Base-by-base conservation (phyloP, 495 filamentous ascomycete species). In the Talaromyces liani region DNA sequence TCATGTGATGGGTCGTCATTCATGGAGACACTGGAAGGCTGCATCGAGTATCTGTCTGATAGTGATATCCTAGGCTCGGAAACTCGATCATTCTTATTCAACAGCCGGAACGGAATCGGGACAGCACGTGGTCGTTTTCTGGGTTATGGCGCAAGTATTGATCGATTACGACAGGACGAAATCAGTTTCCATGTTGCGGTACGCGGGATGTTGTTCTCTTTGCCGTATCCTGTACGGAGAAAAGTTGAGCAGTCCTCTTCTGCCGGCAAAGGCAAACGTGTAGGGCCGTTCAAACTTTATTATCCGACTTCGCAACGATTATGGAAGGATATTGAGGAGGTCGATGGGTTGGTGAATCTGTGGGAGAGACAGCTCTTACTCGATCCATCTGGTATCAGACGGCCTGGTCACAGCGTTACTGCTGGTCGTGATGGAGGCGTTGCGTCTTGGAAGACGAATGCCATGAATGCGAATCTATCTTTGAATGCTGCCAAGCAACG, bases 141-240 rank as follows among this genome's bases (percentile, higher is more conserved):
- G 33, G 70, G 74, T 25, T 69, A 75, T 36, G 80, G 75, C 45
- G 69, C 84, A 7, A 84, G 85, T 6, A 80, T 86, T 18, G 93
- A 97, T 65, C 77, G 82, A 34, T 73, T 98, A 2, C 87, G 93
- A 25, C 92, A 96, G 72, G 91, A 96, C 58, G 94, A 99, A 67
- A 91, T 97, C 61, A 85, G 87, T 36, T 97, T 96, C 66, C 92
- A 98, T 63, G 83, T 91, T 56, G 91, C 91, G 25, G 88, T 93
- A 3, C 86, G 92, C 6, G 92, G 95, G 2, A 70, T 97, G 36
- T 73, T 95, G 1, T 91, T 96, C 69, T 86, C 85, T 12, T 81
- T 99, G 22, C 94, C 94, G 16, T 85, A 81, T 62, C 93, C 93
- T 1, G 94, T 97, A 4, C 91, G 88, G 66, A 79, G 94, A 60